Percentiles rank a stretch among this genome's conserved stretches.
Evolutionary conservation across 2,329 filamentous ascomycete species (phyloP).

Genomic region (Claviceps sp.): DNA sequence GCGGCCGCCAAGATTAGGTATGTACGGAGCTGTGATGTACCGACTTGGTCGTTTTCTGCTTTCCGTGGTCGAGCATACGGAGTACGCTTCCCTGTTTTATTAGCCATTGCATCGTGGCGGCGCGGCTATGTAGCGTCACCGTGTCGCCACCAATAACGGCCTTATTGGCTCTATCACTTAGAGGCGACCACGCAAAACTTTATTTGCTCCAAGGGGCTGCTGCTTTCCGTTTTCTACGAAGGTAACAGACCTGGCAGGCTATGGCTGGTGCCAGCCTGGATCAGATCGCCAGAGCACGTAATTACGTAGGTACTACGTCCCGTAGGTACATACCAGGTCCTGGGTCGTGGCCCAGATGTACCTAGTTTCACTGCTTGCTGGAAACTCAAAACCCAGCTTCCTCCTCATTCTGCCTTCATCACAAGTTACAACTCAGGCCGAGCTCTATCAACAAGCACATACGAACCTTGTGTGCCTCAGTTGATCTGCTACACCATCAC

Average conservation of each 20-base stretch:
- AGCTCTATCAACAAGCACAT: not conserved
- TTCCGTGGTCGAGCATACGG: not conserved
- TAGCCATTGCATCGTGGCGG: not conserved
- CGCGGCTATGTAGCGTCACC: not conserved
- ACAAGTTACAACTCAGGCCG: not conserved
- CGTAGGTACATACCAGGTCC: not conserved
- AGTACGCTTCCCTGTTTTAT: not conserved
- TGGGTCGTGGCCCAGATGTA: not conserved
- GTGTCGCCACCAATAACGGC: constrained; percentile 1
- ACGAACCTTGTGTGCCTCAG: not conserved
- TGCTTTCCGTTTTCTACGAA: not conserved
- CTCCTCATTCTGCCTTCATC: not conserved
- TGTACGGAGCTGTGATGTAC: too few species aligned
- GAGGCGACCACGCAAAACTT: not conserved
- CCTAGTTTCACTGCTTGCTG: not conserved
- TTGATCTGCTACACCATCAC: not conserved
- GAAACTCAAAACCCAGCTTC: not conserved
- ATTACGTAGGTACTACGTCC: not conserved
- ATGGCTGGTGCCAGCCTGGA: too few species aligned
- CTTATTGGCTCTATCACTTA: not conserved
- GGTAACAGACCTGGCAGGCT: not conserved
- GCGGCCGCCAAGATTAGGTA: too few species aligned
- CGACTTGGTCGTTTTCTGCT: not conserved
- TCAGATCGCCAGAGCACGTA: not conserved
- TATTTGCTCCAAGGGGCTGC: not conserved